Percentiles rank a stretch among this genome's conserved stretches.
Conservation (phyloP, 2,329 filamentous ascomycete species). For the Epicoccum sorghinum region DNA sequence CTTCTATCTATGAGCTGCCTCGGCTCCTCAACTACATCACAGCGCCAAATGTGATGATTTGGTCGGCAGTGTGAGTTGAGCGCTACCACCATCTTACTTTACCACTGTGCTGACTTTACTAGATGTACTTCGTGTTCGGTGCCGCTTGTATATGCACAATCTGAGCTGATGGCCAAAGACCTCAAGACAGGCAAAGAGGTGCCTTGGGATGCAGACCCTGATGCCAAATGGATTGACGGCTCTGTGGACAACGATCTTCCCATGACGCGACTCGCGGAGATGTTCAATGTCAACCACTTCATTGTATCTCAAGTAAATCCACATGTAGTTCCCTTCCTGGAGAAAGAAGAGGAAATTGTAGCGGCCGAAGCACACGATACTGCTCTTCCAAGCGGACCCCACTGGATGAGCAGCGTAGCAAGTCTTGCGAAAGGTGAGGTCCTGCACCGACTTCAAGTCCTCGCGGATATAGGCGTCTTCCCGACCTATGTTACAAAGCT, state of each 20-base stretch:
- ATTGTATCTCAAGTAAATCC: slow-evolving; percentile 98
- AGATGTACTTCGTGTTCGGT: slow-evolving; percentile 91
- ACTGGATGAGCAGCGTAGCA: slow-evolving; percentile 71
- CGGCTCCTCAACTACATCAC: slow-evolving; percentile 90
- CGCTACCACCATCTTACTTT: neutral
- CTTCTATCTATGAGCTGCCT: slow-evolving; percentile 85
- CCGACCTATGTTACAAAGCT: slow-evolving; percentile 80
- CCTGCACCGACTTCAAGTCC: slow-evolving; percentile 78
- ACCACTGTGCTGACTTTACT: slow-evolving; percentile 15
- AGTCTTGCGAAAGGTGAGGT: slow-evolving; percentile 79
- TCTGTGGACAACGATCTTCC: slow-evolving; percentile 94
- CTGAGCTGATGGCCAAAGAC: slow-evolving; percentile 82
- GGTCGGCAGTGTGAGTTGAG: slow-evolving; percentile 77
- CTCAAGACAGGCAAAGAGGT: slow-evolving; percentile 76
- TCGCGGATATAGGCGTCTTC: slow-evolving; percentile 80
- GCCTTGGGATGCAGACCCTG: slow-evolving; percentile 84
- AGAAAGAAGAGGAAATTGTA: slow-evolving; percentile 69
- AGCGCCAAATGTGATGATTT: slow-evolving; percentile 91
- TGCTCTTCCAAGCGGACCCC: slow-evolving; percentile 52
- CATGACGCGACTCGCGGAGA: slow-evolving; percentile 85
- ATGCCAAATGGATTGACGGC: slow-evolving; percentile 84
- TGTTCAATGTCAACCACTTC: slow-evolving; percentile 99
- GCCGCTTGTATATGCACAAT: slow-evolving; percentile 81
- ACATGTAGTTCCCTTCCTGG: slow-evolving; percentile 85
- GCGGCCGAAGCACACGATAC: slow-evolving; percentile 39